Conservation (phyloP, 805 yeast species). For the Komagataella populi region DNA sequence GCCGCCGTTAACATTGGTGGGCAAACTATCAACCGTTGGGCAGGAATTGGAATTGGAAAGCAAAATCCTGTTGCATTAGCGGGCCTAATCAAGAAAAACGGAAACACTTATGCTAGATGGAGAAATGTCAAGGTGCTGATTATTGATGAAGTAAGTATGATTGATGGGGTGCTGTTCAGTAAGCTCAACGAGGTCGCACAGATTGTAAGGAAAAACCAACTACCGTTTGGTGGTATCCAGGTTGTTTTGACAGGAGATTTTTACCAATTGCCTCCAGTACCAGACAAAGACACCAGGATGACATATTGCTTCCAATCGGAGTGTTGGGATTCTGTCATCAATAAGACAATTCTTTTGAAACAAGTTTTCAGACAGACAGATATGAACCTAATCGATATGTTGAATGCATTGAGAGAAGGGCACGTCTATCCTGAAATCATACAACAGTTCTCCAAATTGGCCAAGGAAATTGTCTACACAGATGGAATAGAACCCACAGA, state of each 20-base stretch:
- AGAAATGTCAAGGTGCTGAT: conserved; percentile 39
- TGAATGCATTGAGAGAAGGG: conserved; percentile 64
- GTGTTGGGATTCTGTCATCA: conserved; percentile 48
- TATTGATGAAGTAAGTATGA: conserved; percentile 74
- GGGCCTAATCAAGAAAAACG: conserved; percentile 38
- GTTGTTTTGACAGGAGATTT: conserved; percentile 70
- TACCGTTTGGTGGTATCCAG: conserved; percentile 76
- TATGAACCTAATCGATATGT: conserved; percentile 52
- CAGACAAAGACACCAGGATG: conserved; percentile 19
- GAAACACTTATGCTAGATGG: conserved; percentile 43
- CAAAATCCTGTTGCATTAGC: conserved; percentile 33
- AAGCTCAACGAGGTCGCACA: conserved; percentile 51
- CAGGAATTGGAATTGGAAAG: conserved; percentile 66
- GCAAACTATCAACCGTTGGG: conserved; percentile 58
- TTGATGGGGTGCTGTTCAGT: conserved; percentile 54
- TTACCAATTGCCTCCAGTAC: conserved; percentile 70
- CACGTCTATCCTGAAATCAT: conserved; percentile 32
- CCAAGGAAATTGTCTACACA: conserved; percentile 33
- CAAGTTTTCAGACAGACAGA: conserved; percentile 73
- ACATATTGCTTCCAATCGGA: conserved; percentile 52
- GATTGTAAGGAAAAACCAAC: conserved; percentile 24
- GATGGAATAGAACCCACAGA: conserved; percentile 64
- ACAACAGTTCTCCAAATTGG: conserved; percentile 33
- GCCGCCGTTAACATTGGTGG: conserved; percentile 82
- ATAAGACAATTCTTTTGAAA: conserved; percentile 40